Base-by-base conservation (phyloP, 305 asterid genomes). In the Withania somnifera region DNA sequence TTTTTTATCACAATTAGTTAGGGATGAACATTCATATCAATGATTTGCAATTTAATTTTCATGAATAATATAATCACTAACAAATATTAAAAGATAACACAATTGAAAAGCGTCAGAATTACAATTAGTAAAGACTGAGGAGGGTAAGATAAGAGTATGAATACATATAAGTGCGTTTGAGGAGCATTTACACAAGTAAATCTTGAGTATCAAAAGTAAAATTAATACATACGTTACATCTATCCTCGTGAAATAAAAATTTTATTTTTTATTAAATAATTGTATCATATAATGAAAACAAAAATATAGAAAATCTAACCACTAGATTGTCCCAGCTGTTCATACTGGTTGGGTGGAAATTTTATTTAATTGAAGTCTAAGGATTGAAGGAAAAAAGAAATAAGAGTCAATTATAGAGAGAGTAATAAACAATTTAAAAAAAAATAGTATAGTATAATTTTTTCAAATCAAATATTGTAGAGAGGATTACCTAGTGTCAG, bases 401-500 rank as follows among this genome's bases (percentile, higher is more conserved):
- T 30, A 10, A 75, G 17, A 50, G 26, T 64, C 56, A 32, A 45
- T 1, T 45, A 75, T 50, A 47, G 60, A 24, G 40, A 73, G 24
- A 24, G 22, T 45, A 73, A 0, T 47, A 15, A 5, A 47, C 40
- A 47, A 45, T n/a, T n/a, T 26, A 15, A 15, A 28, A 50, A 8
- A n/a, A 4, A 15, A 2, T 7, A 30, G 3, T 30, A 1, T 14
- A 73, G 32, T 7, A 15, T 17, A 15, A 1, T 26, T 3, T 26
- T 73, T 45, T 22, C 11, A 64, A 61, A 28, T 82, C 47, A 11
- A 58, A 60, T 58, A 83, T 38, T 22, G 7, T 36, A 28, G 38
- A 77, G 71, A 82, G 54, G 81, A 66, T 28, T 57, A 32, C 79
- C 79, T 40, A 36, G 82, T 86, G 92, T 90, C 90, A 91, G 93